Evolutionary conservation across 495 filamentous ascomycete genomes (phyloP).

Genomic region (Monascus purpureus): DNA sequence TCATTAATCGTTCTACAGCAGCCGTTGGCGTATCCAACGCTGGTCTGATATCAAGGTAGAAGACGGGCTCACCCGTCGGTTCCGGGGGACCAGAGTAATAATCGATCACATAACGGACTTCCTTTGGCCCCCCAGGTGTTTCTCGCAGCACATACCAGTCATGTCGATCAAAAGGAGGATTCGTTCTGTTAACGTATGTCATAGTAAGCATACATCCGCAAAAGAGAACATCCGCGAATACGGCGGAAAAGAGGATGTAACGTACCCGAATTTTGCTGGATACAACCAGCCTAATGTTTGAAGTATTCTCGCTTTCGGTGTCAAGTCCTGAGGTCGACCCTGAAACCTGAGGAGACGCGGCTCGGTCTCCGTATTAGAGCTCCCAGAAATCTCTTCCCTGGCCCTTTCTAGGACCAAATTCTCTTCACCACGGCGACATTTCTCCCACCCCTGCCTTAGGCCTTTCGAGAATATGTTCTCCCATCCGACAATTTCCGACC

Average conservation of each 20-base stretch:
- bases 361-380: constrained; percentile 24
- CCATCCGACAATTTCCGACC: constrained; percentile 87
- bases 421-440: constrained; percentile 61
- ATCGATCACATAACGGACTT: constrained; percentile 93
- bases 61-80: constrained; percentile 82
- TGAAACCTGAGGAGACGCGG: constrained; percentile 76
- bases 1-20: constrained; percentile 67
- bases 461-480: constrained; percentile 71
- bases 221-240: not conserved
- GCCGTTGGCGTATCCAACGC: constrained; percentile 72
- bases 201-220: no score
- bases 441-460: constrained; percentile 53
- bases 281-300: constrained; percentile 64
- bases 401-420: constrained; percentile 27
- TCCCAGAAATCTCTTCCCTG: constrained; percentile 24
- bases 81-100: constrained; percentile 87
- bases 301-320: constrained; percentile 74
- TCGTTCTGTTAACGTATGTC: constrained; percentile 32
- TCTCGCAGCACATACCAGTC: constrained; percentile 85
- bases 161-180: constrained; percentile 92
- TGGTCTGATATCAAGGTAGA: constrained; percentile 93
- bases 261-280: constrained; percentile 64
- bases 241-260: constrained; percentile 2
- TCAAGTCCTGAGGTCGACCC: constrained; percentile 75
- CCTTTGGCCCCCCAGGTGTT: constrained; percentile 44